Conservation (phyloP, 2,329 filamentous ascomycete species). For the Colletotrichum melonis region DNA sequence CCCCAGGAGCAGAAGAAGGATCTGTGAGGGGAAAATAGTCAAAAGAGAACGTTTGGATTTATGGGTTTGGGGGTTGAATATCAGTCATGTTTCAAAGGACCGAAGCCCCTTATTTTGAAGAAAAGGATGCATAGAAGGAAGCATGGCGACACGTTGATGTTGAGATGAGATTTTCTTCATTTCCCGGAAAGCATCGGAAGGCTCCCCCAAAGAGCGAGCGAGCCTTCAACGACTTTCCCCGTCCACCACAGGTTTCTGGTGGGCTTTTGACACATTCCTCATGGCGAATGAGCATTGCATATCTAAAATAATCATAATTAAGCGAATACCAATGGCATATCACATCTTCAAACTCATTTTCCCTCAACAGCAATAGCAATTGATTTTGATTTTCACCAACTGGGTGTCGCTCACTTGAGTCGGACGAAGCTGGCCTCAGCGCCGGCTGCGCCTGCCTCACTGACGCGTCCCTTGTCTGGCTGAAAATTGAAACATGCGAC, state of each 20-base stretch:
- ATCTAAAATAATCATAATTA: conserved; percentile 8
- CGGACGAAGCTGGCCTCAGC: background rate
- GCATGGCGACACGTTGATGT: conserved; percentile 13
- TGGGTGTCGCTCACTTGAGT: background rate
- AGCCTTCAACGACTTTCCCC: background rate
- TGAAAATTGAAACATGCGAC: background rate
- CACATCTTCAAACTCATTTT: background rate
- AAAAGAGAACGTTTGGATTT: background rate
- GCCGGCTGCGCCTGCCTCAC: background rate
- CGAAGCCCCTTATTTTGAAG: background rate
- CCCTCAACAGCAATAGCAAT: too few species aligned
- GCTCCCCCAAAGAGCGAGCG: background rate
- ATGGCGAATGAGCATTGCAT: conserved; percentile 6
- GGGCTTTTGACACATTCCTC: background rate
- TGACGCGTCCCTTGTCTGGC: background rate
- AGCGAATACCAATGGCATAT: background rate
- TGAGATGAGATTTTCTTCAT: conserved; percentile 1
- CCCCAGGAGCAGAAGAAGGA: conserved; percentile 44
- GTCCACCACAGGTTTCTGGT: background rate
- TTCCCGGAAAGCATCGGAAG: background rate
- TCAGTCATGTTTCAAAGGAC: background rate
- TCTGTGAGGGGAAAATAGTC: background rate
- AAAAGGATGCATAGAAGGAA: background rate
- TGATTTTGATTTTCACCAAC: too few species aligned
- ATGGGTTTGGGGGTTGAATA: background rate